Conservation (phyloP, 768 basidiomycete genomes). For the Piloderma croceum region DNA sequence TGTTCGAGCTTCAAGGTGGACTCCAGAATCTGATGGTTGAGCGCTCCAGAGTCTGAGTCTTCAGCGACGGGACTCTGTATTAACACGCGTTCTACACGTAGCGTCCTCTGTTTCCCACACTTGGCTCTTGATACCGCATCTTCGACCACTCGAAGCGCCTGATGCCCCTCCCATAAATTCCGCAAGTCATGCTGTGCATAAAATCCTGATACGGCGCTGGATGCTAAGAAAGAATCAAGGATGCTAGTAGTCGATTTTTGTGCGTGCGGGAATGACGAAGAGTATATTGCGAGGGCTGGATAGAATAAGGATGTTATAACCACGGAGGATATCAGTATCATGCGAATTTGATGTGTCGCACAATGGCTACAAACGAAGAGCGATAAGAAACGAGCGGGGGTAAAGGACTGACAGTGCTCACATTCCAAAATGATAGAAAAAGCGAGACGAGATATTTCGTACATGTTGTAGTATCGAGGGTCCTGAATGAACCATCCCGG, state of each 20-base stretch:
- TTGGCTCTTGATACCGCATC: conserved; percentile 68
- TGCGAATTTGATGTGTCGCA: conserved; percentile 83
- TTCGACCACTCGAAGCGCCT: conserved; percentile 56
- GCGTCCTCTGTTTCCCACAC: conserved; percentile 61
- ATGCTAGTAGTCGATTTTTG: conserved; percentile 50
- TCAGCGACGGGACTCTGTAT: conserved; percentile 49
- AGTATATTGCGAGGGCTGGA: conserved; percentile 83
- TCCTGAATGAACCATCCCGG: neutral
- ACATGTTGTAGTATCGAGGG: conserved; percentile 26
- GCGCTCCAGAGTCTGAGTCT: conserved; percentile 46
- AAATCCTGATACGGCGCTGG: conserved; percentile 46
- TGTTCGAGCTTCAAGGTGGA: conserved; percentile 62
- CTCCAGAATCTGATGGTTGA: conserved; percentile 57
- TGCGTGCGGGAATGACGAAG: conserved; percentile 63
- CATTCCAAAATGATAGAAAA: conserved; percentile 77
- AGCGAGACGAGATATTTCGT: conserved; percentile 37
- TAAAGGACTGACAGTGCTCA: conserved; percentile 34
- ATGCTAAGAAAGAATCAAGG: conserved; percentile 57
- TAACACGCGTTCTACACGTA: conserved; percentile 75
- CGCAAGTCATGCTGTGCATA: conserved; percentile 58
- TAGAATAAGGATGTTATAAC: conserved; percentile 89
- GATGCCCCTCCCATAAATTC: conserved; percentile 65
- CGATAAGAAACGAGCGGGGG: neutral
- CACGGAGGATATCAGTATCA: conserved; percentile 81
- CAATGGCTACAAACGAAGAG: conserved; percentile 60